Evolutionary conservation across 2,329 filamentous ascomycete genomes (phyloP).

Genomic region (Aspergillus sp.): DNA sequence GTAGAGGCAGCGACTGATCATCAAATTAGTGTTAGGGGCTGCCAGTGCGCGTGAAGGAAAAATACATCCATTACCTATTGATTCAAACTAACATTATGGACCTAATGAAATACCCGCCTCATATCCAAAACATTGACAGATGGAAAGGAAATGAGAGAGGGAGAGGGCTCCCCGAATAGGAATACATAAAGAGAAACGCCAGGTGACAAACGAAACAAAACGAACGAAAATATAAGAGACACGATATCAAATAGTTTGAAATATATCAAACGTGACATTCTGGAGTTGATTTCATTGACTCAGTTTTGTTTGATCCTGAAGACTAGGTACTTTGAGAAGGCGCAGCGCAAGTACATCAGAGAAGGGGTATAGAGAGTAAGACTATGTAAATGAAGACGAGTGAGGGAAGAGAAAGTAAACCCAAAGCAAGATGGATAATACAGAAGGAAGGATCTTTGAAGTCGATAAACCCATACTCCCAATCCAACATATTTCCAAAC

Average conservation of each 20-base stretch:
- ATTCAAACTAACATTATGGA: neutral
- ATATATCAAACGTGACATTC: neutral
- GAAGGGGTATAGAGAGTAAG: conserved; percentile 14
- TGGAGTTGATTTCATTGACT: neutral
- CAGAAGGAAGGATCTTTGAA: conserved; percentile 1
- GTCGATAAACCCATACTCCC: conserved; percentile 11
- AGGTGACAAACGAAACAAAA: neutral
- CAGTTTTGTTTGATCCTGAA: conserved; percentile 1
- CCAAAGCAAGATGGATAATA: neutral
- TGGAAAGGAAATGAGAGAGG: neutral
- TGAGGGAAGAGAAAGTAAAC: conserved; percentile 10
- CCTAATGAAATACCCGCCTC: conserved; percentile 7
- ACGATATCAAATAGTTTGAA: neutral
- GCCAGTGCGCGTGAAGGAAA: too few species aligned
- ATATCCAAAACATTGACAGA: conserved; percentile 6
- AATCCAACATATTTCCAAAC: conserved; percentile 16
- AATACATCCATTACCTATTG: neutral
- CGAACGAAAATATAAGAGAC: neutral
- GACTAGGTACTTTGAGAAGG: neutral
- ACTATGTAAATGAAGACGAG: conserved; percentile 5
- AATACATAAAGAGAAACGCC: neutral
- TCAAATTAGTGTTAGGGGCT: too few species aligned
- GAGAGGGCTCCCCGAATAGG: neutral
- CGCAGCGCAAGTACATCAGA: conserved; percentile 10
- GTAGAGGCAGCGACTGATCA: too few species aligned